phyloP scores from a whole-genome alignment of 1,284 basidiomycete species.

The Ganoderma boninense region DNA sequence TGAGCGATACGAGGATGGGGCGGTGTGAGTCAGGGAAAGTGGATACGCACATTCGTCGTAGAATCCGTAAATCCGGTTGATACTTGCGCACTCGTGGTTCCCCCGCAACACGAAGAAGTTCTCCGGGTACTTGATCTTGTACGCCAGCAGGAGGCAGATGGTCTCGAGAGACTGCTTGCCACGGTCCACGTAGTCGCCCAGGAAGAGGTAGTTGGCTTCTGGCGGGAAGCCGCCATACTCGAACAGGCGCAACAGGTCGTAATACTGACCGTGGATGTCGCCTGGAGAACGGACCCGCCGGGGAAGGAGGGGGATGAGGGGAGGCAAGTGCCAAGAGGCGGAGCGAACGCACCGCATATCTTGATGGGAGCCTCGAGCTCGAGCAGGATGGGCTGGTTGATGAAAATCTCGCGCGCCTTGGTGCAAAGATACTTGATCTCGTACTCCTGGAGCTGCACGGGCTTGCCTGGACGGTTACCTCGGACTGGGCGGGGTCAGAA shows the following conservation, averaged over 20 bases:
- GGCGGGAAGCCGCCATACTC: slow-evolving; percentile 96
- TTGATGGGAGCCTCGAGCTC: slow-evolving; percentile 97
- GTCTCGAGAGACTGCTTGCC: slow-evolving; percentile 96
- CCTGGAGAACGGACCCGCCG: slow-evolving; percentile 52
- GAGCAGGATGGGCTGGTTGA: slow-evolving; percentile 93
- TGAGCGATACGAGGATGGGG: slow-evolving; percentile 2
- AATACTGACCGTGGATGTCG: slow-evolving; percentile 96
- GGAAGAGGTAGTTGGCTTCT: slow-evolving; percentile 96
- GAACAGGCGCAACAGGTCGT: slow-evolving; percentile 92
- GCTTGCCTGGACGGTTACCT: slow-evolving; percentile 93
- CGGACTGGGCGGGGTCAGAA: slow-evolving; percentile 65
- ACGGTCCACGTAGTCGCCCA: slow-evolving; percentile 95
- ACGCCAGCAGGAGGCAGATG: slow-evolving; percentile 89
- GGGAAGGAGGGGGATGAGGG: slow-evolving; percentile 17
- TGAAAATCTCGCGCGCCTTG: slow-evolving; percentile 95
- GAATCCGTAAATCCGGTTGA: slow-evolving; percentile 96
- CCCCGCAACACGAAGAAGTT: slow-evolving; percentile 97
- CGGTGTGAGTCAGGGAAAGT: slow-evolving; percentile 24
- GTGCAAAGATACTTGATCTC: slow-evolving; percentile 97
- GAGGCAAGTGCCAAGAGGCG: background rate
- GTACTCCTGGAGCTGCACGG: slow-evolving; percentile 93
- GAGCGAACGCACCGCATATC: slow-evolving; percentile 84
- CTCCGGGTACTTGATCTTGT: slow-evolving; percentile 99
- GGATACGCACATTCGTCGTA: slow-evolving; percentile 90
- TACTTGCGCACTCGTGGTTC: slow-evolving; percentile 95